Percentiles rank a stretch among this genome's conserved stretches.
These are phyloP conservation scores for Aspergillus pseudoglaucus DNA, from an alignment of 2,329 filamentous ascomycete genomes.

Conservation along the genomic window DNA sequence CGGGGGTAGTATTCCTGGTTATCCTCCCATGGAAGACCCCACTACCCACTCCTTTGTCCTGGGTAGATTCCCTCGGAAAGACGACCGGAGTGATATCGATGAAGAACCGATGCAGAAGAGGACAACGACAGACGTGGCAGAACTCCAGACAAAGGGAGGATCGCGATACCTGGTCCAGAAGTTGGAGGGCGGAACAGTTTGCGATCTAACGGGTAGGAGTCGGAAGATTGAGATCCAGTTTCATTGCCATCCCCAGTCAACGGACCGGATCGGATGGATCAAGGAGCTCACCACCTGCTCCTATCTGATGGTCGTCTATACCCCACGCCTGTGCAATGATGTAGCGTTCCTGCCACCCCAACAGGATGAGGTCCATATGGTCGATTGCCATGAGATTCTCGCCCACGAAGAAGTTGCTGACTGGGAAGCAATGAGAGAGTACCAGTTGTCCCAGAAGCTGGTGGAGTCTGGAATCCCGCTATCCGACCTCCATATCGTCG, in stretches of 20 bases:
- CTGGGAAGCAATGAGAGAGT: conserved; percentile 39
- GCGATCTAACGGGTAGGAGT: conserved; percentile 75
- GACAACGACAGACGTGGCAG: conserved; percentile 43
- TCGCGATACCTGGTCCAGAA: conserved; percentile 80
- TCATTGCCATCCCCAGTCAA: conserved; percentile 69
- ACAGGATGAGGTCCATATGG: conserved; percentile 67
- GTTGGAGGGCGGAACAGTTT: conserved; percentile 70
- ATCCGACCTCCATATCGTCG: conserved; percentile 42
- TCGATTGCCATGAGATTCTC: conserved; percentile 69
- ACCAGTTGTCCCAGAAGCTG: conserved; percentile 26
- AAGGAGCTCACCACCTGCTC: conserved; percentile 88
- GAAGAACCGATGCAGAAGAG: conserved; percentile 22
- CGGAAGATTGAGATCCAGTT: conserved; percentile 76
- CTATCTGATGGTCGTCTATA: conserved; percentile 90
- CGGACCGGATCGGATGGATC: conserved; percentile 79
- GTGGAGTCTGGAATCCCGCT: conserved; percentile 20
- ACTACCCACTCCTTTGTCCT: conserved; percentile 70
- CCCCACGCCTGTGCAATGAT: conserved; percentile 79
- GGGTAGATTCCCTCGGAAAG: conserved; percentile 50
- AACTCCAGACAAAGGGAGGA: conserved; percentile 74
- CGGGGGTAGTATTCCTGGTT: conserved; percentile 58
- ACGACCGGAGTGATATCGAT: conserved; percentile 27
- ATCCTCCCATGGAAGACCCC: conserved; percentile 70
- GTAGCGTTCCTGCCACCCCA: conserved; percentile 77
- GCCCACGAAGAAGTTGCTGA: conserved; percentile 47